Evolutionary conservation across 371 early-diverging fungal genomes (phyloP).

Genomic region (Apophysomyces ossiformis): DNA sequence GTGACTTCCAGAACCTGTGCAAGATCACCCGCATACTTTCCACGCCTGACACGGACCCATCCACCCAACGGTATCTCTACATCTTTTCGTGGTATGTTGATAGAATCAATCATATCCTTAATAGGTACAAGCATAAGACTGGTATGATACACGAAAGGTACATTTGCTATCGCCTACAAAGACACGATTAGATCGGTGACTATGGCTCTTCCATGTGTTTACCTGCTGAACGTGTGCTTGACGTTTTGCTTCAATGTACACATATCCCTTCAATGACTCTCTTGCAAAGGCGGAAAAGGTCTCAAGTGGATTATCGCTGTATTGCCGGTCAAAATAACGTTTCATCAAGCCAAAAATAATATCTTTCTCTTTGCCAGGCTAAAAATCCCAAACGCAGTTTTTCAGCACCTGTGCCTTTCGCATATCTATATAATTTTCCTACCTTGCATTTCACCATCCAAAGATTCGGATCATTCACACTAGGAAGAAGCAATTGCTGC

Average conservation of each 20-base stretch:
- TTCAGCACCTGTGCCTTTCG: background rate
- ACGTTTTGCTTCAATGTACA: constrained; percentile 94
- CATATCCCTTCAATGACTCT: constrained; percentile 92
- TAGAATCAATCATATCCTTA: constrained; percentile 95
- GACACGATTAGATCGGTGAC: background rate
- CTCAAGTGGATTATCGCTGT: constrained; percentile 62
- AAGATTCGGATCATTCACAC: constrained; percentile 89
- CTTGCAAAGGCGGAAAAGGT: constrained; percentile 87
- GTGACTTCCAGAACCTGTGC: constrained; percentile 86
- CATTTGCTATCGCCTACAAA: constrained; percentile 63
- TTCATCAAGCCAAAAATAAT: constrained; percentile 84
- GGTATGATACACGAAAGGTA: constrained; percentile 76
- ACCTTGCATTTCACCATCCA: constrained; percentile 94
- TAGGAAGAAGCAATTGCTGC: constrained; percentile 83
- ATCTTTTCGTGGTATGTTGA: constrained; percentile 77
- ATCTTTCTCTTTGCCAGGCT: constrained; percentile 90
- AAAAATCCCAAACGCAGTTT: background rate
- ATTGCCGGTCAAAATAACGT: constrained; percentile 72
- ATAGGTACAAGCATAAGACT: constrained; percentile 90
- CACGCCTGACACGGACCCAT: constrained; percentile 95
- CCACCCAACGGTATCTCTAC: constrained; percentile 75
- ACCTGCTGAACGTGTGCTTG: constrained; percentile 84
- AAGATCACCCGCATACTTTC: constrained; percentile 96
- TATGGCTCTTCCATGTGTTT: constrained; percentile 8
- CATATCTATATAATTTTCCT: background rate